Base-by-base conservation (phyloP, 805 yeast species). In the Pichia ethanolica region DNA sequence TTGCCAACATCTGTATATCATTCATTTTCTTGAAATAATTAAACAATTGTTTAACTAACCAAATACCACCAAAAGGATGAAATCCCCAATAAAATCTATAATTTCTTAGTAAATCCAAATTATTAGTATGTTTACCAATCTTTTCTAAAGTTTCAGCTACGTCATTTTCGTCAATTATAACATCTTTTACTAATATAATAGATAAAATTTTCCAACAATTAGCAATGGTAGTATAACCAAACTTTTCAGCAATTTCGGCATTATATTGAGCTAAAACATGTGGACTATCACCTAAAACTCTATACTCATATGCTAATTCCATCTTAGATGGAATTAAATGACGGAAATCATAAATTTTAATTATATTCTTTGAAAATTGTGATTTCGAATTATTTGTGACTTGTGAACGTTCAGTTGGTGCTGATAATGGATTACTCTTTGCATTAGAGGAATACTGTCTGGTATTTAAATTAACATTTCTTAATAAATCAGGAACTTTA, bases 1-100 rank as follows among this genome's bases (percentile, higher is more conserved):
- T 86, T 1, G 95, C 96, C 27, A 90, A 69, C 96, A 91, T 88
- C 63, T 91, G 97, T 30, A 88, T 66, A 59, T 91, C 84, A 1
- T 82, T 80, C 39, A 71, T 60, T 35, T 59, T 66, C 57, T 83
- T 93, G 60, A 82, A 89, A 57, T 83, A 82, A 1, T 63, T 60
- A 59, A 90, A 71, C 38, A 89, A 69, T 51, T 79, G 78, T 28
- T 72, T 72, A 0, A 88, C 72, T 26, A 88, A 68, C 86, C 88
- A 79, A 11, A 72, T 56, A 38, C 81, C 73, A 1, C 95, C 96
- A 62, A 83, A 77, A 0, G 89, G 90, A 62, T 87, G 95, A 5
- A 76, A 67, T 0, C 91, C 91, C 97, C 97, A 90, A 50, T 74
- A 77, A 52, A 79, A 77, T 26, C 65, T 50, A 45, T 54, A 58